phyloP scores from a whole-genome alignment of 495 filamentous ascomycete species.

The Hypomontagnella monticulosa region DNA sequence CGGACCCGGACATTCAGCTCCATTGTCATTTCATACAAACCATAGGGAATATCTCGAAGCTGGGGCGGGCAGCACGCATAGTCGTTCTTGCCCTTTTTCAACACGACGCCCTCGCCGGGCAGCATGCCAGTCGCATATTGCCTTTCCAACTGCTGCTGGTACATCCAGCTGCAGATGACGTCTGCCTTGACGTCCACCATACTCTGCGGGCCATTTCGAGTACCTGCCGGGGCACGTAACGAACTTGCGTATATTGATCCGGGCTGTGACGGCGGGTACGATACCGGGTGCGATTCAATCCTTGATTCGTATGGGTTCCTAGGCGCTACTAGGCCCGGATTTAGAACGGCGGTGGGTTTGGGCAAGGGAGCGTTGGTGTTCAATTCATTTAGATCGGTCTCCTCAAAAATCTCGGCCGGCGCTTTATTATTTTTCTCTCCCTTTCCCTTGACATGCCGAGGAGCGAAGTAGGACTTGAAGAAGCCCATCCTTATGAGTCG shows the following conservation, averaged over 20 bases:
- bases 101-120: constrained; percentile 67
- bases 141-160: constrained; percentile 66
- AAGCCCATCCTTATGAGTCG: constrained; percentile 38
- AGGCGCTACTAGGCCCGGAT: constrained; percentile 17
- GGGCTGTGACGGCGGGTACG: constrained; percentile 1
- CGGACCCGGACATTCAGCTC: constrained; percentile 63
- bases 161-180: constrained; percentile 70
- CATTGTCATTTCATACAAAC: constrained; percentile 61
- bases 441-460: constrained; percentile 30
- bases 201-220: constrained; percentile 47
- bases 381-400: constrained; percentile 1
- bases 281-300: too few relatives aligned
- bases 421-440: constrained; percentile 25
- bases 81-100: constrained; percentile 63
- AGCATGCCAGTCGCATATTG: constrained; percentile 64
- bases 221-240: constrained; percentile 21
- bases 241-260: constrained; percentile 27
- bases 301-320: constrained; percentile 16
- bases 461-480: constrained; percentile 46
- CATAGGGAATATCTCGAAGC: constrained; percentile 56
- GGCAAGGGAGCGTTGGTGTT: background rate
- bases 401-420: constrained; percentile 1
- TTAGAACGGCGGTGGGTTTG: background rate
- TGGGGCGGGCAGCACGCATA: constrained; percentile 67
- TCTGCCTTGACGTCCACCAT: constrained; percentile 64